Base-by-base conservation (phyloP, 2,329 filamentous ascomycete species). In the Colletotrichum nymphaeae region DNA sequence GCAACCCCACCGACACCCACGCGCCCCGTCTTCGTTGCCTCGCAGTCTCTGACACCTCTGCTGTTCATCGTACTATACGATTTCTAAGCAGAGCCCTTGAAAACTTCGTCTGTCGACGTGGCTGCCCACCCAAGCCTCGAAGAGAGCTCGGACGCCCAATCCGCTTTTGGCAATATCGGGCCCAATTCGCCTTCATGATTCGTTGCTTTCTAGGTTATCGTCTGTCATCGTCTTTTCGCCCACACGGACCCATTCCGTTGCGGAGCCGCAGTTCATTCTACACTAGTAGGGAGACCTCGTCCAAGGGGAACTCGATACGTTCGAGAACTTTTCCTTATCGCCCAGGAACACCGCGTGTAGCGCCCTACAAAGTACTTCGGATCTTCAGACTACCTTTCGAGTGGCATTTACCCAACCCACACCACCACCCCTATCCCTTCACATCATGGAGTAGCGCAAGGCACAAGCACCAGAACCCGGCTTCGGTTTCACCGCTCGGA, bases 11-110 rank as follows among this genome's bases (percentile, higher is more conserved):
- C 56, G 30, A 14, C 22, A 46, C 22, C 32, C 49, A 64, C n/a
- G 59, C 19, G 67, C 60, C 70, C 70, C 66, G 55, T 73, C 46
- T 49, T 28, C 22, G 67, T 73, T 73, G 55, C 60, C 60, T 73
- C 46, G 66, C 53, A 62, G 67, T 57, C 55, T 69, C 69, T 59
- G 22, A 26, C 52, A 28, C 37, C 37, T 58, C 42, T 55, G n/a
- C 37, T 55, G 28, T 30, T n/a, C 52, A 63, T 63, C 69, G 69
- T 69, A 69, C 60, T 24, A 56, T 65, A 55, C 55, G 70, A 73
- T 73, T 73, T 73, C 70, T 73, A 73, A 73, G 67, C 70, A 73
- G 42, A 9, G 4, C 35, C 19, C n/a, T 24, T 16, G 22, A 64
- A 64, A 56, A 64, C n/a, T 56, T 64, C 49, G 30, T 56, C 59